Evolutionary conservation across 2,329 filamentous ascomycete genomes (phyloP), one percentile per base, ranked within the genome.

Genomic region (Macrophomina phaseolina): DNA sequence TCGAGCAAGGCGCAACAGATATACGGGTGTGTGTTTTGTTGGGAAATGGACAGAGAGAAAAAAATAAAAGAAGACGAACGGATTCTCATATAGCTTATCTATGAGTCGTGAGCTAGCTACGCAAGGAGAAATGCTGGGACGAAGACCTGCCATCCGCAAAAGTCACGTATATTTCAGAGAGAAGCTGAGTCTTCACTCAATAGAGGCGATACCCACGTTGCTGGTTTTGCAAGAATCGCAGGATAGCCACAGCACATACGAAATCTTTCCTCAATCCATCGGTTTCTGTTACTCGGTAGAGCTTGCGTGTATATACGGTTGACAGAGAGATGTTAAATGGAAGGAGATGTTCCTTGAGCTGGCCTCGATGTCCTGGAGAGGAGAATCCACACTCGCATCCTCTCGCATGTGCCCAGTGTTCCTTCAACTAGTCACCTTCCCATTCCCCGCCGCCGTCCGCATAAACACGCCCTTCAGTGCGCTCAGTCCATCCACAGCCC

Each of bases 401-500:
- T 28, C 30, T 7, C 14, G 8, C 56, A 9, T 9, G 5, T 36
- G 14, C 12, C 38, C 34, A 9, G 18, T 12, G 5, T 11, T 9
- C 8, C 23, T n/a, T 30, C n/a, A 60, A 23, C 14, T 12, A 23
- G 23, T 28, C 23, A 60, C 42, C 32, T 62, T 49, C 42, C 77
- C 16, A 42, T 66, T 68, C 7, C 79, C 80, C 49, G 83, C 83
- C 55, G 88, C 88, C 70, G 83, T 82, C 70, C 87, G 87, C 94
- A 98, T 98, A 69, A 98, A 84, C 75, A 94, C 92, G 52, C 85
- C 87, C 84, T 98, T 98, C 66, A 97, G 74, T 45, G 90, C 87
- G 0, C 87, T 85, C 74, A 97, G 74, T 2, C 86, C 85, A 78
- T 97, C 90, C 68, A 97, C 90, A 7, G 90, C 87, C 69, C 84